Evolutionary conservation across 2,329 filamentous ascomycete genomes (phyloP).

Genomic region (Metarhizium sp.): DNA sequence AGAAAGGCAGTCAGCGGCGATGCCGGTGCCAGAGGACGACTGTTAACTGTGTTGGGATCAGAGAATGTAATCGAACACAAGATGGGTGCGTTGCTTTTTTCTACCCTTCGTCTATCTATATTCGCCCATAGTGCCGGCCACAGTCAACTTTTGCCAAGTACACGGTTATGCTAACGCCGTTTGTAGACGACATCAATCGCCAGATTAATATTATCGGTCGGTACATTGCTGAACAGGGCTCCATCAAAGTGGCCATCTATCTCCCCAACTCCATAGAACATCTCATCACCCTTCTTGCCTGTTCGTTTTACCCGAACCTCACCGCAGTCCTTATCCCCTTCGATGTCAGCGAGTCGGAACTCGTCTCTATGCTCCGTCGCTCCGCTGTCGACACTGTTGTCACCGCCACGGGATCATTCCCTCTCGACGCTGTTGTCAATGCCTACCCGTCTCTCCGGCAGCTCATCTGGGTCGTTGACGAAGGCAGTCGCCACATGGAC

Average conservation of each 20-base stretch:
- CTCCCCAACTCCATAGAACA: conserved; percentile 90
- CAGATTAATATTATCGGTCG: conserved; percentile 83
- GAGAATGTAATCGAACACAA: conserved; percentile 66
- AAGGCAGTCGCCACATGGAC: conserved; percentile 85
- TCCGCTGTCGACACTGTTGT: conserved; percentile 74
- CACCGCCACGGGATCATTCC: conserved; percentile 77
- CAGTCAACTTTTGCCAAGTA: background rate
- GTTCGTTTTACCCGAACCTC: conserved; percentile 73
- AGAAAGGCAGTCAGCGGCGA: conserved; percentile 58
- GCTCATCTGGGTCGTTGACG: conserved; percentile 86
- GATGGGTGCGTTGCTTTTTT: conserved; percentile 32
- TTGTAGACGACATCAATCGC: conserved; percentile 59
- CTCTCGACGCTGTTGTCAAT: conserved; percentile 63
- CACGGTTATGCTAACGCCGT: conserved; percentile 5
- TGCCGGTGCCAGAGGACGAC: conserved; percentile 58
- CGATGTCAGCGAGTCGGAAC: conserved; percentile 58
- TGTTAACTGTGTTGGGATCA: conserved; percentile 72
- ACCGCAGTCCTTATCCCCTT: conserved; percentile 81
- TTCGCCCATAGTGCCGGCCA: background rate
- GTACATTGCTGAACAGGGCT: conserved; percentile 61
- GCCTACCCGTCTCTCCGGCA: conserved; percentile 63
- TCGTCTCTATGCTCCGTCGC: conserved; percentile 63
- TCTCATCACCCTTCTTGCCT: conserved; percentile 73
- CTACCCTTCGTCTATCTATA: background rate
- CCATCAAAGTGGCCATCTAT: conserved; percentile 76